phyloP scores from a whole-genome alignment of 306 rosid genomes.

The Sesbania bispinosa region DNA sequence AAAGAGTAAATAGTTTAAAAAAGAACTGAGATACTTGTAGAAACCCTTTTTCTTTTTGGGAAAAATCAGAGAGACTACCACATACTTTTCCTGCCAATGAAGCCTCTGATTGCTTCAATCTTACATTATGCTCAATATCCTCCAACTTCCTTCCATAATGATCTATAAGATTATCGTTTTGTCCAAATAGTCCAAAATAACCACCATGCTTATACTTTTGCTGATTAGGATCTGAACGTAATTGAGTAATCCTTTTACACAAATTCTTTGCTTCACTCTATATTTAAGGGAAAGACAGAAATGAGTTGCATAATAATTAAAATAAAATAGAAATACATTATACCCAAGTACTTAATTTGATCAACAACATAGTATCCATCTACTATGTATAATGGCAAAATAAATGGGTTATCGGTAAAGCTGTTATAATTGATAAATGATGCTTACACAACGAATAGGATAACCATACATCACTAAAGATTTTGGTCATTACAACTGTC shows the following conservation, averaged over 20 bases:
- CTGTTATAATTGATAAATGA: slow-evolving; percentile 1
- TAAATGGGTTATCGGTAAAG: background rate
- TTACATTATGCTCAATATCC: slow-evolving; percentile 66
- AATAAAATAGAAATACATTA: background rate
- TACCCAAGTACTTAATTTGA: background rate
- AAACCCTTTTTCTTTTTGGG: background rate
- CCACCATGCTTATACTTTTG: slow-evolving; percentile 23
- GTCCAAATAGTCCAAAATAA: slow-evolving; percentile 53
- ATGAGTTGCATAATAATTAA: slow-evolving; percentile 7
- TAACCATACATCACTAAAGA: background rate
- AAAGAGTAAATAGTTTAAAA: background rate
- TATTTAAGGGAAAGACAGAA: slow-evolving; percentile 22
- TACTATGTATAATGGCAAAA: background rate
- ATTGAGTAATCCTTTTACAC: slow-evolving; percentile 41
- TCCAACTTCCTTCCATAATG: slow-evolving; percentile 67
- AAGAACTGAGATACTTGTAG: background rate
- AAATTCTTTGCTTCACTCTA: slow-evolving; percentile 59
- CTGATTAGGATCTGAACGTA: slow-evolving; percentile 49
- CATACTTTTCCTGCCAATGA: slow-evolving; percentile 75
- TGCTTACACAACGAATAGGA: background rate
- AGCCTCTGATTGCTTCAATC: slow-evolving; percentile 62
- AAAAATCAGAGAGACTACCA: slow-evolving; percentile 25
- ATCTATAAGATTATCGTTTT: slow-evolving; percentile 47
- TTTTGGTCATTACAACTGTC: background rate
- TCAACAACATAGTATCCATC: slow-evolving; percentile 11